Base-by-base conservation (phyloP, 78 protist species). In the Speleostelium caveatum region DNA sequence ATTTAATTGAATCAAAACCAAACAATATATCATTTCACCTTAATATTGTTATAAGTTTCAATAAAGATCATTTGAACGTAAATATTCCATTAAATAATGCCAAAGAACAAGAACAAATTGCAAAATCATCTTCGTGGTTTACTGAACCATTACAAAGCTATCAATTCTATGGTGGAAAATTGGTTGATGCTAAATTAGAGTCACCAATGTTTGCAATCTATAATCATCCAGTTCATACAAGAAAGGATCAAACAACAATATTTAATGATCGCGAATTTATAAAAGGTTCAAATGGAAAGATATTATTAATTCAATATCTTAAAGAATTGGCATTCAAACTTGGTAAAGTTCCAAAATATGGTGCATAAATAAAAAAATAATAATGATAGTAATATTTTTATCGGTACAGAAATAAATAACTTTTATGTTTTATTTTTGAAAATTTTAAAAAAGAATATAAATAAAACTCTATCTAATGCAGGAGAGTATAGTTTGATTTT, bases 301-400 rank as follows among this genome's bases (percentile, higher is more conserved):
- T 83, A 12, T 60, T 83, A 39, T 45, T 69, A n/a, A 56, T 83
- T n/a, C 91, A 83, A 45, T 73, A 83, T 83, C 42, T 83, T 12
- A 67, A 65, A 45, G 91, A 69, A 59, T 39, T 83, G n/a, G 79
- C 79, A 26, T 83, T 83, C 51, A 83, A 83, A 59, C 53, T 83
- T 24, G 79, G 79, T 58, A 67, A 69, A 60, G 53, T 69, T 10
- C 80, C 77, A 69, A 83, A 83, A 42, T 83, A 83, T 69, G 91
- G 91, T 45, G 91, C 91, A n/a, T 83, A 71, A 83, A 36, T 21
- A 21, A 5, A 66, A 6, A 61, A 30, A 14, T 58, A 58, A 14
- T 58, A n/a, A n/a, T n/a, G n/a, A n/a, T n/a, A 45, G 10, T 14
- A 45, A 45, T 45, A 45, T 14, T 6, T 45, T 45, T 45, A 6